These are phyloP conservation scores for Exophiala dermatitidis DNA, from an alignment of 2,329 filamentous ascomycete species.

Conservation along the genomic window DNA sequence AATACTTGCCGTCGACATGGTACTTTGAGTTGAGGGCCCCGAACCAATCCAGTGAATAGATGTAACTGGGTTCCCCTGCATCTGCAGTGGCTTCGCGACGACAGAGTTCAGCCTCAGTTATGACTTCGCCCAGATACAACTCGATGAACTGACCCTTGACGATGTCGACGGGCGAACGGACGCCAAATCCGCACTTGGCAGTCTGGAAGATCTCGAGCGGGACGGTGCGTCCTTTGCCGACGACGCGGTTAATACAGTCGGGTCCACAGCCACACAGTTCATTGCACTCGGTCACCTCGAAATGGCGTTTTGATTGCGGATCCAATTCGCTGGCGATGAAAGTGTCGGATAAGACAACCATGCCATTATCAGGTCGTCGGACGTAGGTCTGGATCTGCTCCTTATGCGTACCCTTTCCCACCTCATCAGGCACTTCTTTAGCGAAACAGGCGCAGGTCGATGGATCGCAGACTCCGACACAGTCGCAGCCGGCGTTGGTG, in stretches of 20 bases:
- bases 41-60: slow-evolving; percentile 39
- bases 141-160: slow-evolving; percentile 41
- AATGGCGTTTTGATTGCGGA: slow-evolving; percentile 4
- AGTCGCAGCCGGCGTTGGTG: slow-evolving; percentile 19
- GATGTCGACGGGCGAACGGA: slow-evolving; percentile 36
- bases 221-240: slow-evolving; percentile 36
- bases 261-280: slow-evolving; percentile 33
- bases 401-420: background rate
- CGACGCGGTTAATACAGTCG: slow-evolving; percentile 38
- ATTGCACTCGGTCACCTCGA: slow-evolving; percentile 38
- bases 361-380: slow-evolving; percentile 13
- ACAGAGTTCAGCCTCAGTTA: slow-evolving; percentile 34
- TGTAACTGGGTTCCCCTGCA: slow-evolving; percentile 34
- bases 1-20: slow-evolving; percentile 39
- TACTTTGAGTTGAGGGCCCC: slow-evolving; percentile 28
- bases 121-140: slow-evolving; percentile 40
- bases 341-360: slow-evolving; percentile 21
- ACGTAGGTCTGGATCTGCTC: slow-evolving; percentile 12
- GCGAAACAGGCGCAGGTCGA: slow-evolving; percentile 17
- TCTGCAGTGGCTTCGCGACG: slow-evolving; percentile 32
- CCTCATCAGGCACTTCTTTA: slow-evolving; percentile 12
- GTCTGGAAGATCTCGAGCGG: slow-evolving; percentile 40
- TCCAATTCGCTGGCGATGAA: slow-evolving; percentile 17
- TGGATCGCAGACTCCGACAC: slow-evolving; percentile 9
- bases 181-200: slow-evolving; percentile 37